Evolutionary conservation across 129 eudicot genomes (phyloP), one percentile per base, ranked within the genome.

Genomic region (Centella asiatica): DNA sequence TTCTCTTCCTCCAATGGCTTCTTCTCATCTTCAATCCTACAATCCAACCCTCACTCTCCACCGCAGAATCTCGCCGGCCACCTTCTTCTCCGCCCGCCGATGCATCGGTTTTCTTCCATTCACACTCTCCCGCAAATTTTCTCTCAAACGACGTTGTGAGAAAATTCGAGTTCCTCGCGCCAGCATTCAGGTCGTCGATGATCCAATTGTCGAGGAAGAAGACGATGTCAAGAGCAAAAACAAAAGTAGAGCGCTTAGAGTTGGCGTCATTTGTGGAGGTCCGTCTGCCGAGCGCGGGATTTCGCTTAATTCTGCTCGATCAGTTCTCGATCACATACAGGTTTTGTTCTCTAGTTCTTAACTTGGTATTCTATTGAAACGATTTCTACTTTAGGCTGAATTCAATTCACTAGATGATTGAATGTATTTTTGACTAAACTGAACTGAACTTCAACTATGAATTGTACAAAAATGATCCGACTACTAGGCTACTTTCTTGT

Each of bases 231-330:
- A 25, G 69, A 70, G 59, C 69, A 67, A 22, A 62, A 78, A 52
- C 73, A 69, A 11, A 23, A 22, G 9, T 1, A 80, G 64, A 68
- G 74, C 83, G 27, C 72, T 90, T 62, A 77, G 86, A 73, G 95
- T 90, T 19, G 97, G 97, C 44, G 68, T 90, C 22, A 69, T 90
- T 11, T 90, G 97, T 47, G 97, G 97, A 44, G 97, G 97, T 1
- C 97, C 97, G 1, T 90, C 97, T 11, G 85, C 87, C 28, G 97
- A 90, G 74, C 97, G 95, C 19, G 97, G 97, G 27, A 83, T 90
- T 42, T 90, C 97, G 2, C 86, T 90, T 62, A 90, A 86, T 57
- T 86, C 97, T 47, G 95, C 92, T n/a, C 70, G 97, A 42, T 89
- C 95, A 17, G 89, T 89, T 39, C 88, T 90, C 73, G 97, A 86